These are phyloP conservation scores for Lasiosphaeria ovina DNA, from an alignment of 495 filamentous ascomycete species.

Conservation along the genomic window DNA sequence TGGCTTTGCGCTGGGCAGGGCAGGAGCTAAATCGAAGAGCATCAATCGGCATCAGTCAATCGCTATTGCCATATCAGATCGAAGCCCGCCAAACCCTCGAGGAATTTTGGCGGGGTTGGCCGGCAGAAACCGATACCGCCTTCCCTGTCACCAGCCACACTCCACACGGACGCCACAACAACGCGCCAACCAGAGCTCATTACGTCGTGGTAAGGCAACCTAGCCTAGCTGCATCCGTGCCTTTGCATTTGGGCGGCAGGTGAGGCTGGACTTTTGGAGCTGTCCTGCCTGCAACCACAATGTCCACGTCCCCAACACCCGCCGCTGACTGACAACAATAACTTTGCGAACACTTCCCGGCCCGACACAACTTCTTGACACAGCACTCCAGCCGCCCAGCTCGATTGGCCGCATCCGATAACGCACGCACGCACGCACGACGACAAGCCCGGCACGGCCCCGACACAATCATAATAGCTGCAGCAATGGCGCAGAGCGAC, in stretches of 20 bases:
- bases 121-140: slow-evolving; percentile 31
- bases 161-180: slow-evolving; percentile 12
- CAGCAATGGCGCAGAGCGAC: slow-evolving; percentile 47
- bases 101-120: slow-evolving; percentile 37
- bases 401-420: not conserved
- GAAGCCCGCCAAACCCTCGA: slow-evolving; percentile 2
- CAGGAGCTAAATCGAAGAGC: not conserved
- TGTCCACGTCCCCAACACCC: not conserved
- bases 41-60: slow-evolving; percentile 1
- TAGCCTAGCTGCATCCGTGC: slow-evolving; percentile 18
- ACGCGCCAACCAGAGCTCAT: slow-evolving; percentile 17
- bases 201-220: slow-evolving; percentile 36
- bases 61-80: slow-evolving; percentile 1
- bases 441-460: not conserved
- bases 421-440: not conserved
- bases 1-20: not conserved
- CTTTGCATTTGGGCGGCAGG: slow-evolving; percentile 19
- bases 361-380: not conserved
- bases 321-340: slow-evolving; percentile 1
- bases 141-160: slow-evolving; percentile 11
- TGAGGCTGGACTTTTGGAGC: slow-evolving; percentile 21
- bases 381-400: not conserved
- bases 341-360: slow-evolving; percentile 10
- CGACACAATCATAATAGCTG: not conserved
- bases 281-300: slow-evolving; percentile 3